A percentile compares a stretch with the other conserved stretches of the same genome.
phyloP scores from a whole-genome alignment of 768 basidiomycete species.

The Auriscalpium vulgare region DNA sequence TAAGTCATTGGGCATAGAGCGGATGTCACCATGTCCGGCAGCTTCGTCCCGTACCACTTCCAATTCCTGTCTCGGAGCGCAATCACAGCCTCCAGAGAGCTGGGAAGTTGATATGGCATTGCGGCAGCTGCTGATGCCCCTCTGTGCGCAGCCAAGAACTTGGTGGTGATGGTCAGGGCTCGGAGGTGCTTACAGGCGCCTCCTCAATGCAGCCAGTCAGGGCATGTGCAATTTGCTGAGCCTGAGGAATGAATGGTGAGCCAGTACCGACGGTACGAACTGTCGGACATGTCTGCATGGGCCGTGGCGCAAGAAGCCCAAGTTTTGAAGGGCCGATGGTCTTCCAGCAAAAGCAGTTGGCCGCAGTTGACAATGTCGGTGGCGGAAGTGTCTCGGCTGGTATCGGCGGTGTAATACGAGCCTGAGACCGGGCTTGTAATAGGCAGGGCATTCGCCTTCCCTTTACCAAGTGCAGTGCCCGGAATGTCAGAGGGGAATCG shows the following conservation, averaged over 20 bases:
- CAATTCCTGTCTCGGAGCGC: background rate
- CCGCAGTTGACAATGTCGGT: background rate
- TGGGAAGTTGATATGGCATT: background rate
- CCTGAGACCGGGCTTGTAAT: too few species aligned
- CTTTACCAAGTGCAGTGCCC: too few species aligned
- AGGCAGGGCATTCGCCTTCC: too few species aligned
- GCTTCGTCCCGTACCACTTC: background rate
- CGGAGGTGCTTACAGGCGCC: background rate
- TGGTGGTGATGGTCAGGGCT: background rate
- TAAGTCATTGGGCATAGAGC: background rate
- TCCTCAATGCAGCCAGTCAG: background rate
- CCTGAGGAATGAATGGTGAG: background rate
- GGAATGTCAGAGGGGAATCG: background rate
- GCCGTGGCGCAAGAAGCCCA: slow-evolving; percentile 8
- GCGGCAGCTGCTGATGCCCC: background rate
- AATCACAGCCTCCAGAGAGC: background rate
- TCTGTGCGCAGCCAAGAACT: background rate
- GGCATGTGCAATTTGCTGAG: background rate
- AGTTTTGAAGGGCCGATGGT: too few species aligned
- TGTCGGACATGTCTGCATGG: background rate
- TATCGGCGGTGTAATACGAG: too few species aligned
- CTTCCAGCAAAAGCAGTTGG: too few species aligned
- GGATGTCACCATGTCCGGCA: background rate
- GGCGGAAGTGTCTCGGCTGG: background rate
- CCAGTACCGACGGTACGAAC: background rate